Conservation (phyloP, 768 basidiomycete species). For the Lactarius deliciosus region DNA sequence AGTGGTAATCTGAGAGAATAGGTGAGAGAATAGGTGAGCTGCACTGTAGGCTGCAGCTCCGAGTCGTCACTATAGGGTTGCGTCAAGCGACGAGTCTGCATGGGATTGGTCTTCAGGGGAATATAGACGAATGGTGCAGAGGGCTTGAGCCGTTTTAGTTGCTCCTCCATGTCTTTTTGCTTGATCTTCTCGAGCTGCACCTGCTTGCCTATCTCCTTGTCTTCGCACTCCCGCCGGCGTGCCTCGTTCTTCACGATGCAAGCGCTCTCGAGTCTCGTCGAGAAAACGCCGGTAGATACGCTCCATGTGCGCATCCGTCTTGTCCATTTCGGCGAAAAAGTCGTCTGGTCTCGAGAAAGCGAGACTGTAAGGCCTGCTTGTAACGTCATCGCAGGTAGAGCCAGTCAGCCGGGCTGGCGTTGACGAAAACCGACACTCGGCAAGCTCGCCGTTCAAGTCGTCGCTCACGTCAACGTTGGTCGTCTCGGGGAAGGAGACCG, state of each 20-base stretch:
- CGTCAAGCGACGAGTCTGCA: too few relatives aligned
- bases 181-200: slow-evolving; percentile 94
- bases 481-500: slow-evolving; percentile 63
- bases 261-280: slow-evolving; percentile 65
- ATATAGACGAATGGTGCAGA: too few relatives aligned
- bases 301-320: slow-evolving; percentile 96
- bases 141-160: slow-evolving; percentile 77
- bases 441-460: slow-evolving; percentile 91
- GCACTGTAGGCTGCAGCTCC: too few relatives aligned
- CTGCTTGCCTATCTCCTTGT: slow-evolving; percentile 98
- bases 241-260: slow-evolving; percentile 90
- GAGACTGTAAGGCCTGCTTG: slow-evolving; percentile 86
- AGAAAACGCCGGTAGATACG: slow-evolving; percentile 86
- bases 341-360: slow-evolving; percentile 91
- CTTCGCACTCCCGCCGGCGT: slow-evolving; percentile 86
- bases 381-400: slow-evolving; percentile 54
- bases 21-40: too few relatives aligned
- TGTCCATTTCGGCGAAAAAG: slow-evolving; percentile 99
- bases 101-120: too few relatives aligned
- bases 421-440: slow-evolving; percentile 41
- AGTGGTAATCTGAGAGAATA: too few relatives aligned
- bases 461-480: slow-evolving; percentile 79
- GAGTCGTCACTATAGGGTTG: too few relatives aligned
- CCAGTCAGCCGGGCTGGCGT: background rate
- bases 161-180: slow-evolving; percentile 89